A percentile compares a stretch with the other conserved stretches of the same genome.
These are phyloP conservation scores for Kregervanrija pseudodelftensis DNA, from an alignment of 805 yeast species.

Conservation along the genomic window DNA sequence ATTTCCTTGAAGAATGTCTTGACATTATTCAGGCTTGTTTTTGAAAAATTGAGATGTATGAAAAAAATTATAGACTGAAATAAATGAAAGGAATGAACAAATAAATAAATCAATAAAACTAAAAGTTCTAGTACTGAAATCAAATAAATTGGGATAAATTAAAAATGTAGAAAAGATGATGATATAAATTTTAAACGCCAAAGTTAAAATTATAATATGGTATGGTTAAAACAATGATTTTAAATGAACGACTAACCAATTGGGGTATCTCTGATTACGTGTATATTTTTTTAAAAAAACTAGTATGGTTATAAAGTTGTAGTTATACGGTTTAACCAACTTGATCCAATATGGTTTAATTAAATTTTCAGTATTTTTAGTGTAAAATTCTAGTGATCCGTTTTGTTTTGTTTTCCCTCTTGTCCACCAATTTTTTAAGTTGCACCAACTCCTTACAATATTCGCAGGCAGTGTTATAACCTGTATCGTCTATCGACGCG, in stretches of 20 bases:
- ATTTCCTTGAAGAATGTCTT: constrained; percentile 17
- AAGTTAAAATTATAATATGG: too few species aligned
- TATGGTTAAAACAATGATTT: too few species aligned
- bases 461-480: too few species aligned
- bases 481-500: too few species aligned
- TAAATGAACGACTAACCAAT: too few species aligned
- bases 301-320: neutral
- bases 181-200: neutral
- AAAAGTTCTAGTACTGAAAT: neutral
- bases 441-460: too few species aligned
- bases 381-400: neutral
- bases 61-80: neutral
- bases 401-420: neutral
- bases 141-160: neutral
- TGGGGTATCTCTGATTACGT: too few species aligned
- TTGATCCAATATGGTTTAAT: too few species aligned
- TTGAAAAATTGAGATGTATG: neutral
- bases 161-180: neutral
- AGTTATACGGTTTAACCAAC: neutral
- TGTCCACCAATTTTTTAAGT: too few species aligned
- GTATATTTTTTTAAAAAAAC: too few species aligned
- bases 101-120: neutral
- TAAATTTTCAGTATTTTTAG: too few species aligned
- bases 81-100: neutral
- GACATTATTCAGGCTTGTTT: neutral